phyloP scores from a whole-genome alignment of 2,329 filamentous ascomycete species.

The Diaporthe caulivora region DNA sequence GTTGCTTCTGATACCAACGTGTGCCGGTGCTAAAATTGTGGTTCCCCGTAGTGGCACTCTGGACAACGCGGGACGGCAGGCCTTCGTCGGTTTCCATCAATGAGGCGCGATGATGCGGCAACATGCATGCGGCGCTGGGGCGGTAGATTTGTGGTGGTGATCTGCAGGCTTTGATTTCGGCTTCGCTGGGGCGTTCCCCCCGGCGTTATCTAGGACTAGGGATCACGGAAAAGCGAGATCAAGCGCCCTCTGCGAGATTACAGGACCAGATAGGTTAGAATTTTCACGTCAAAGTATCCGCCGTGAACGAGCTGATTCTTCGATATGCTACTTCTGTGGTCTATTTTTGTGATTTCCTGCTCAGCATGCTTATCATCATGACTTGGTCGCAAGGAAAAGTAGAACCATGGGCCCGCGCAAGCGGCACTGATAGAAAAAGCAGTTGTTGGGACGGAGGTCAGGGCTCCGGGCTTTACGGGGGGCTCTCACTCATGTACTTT shows the following conservation, averaged over 20 bases:
- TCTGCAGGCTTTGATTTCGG: neutral
- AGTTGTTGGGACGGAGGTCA: neutral
- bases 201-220: slow-evolving; percentile 9
- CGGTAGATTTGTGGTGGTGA: neutral
- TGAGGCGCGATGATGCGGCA: neutral
- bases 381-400: neutral
- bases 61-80: neutral
- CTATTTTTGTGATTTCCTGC: neutral
- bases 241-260: neutral
- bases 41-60: neutral
- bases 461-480: neutral
- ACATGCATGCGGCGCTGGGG: slow-evolving; percentile 7
- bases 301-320: neutral
- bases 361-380: neutral
- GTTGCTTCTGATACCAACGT: neutral
- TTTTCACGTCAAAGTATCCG: neutral
- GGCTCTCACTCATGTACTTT: neutral
- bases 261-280: neutral
- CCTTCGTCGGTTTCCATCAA: slow-evolving; percentile 1
- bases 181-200: neutral
- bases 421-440: slow-evolving; percentile 1
- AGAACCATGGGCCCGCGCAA: neutral
- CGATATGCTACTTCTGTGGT: neutral
- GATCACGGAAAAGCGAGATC: neutral
- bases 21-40: neutral